A percentile compares a stretch with the other conserved stretches of the same genome.
phyloP scores from a whole-genome alignment of 371 early-diverging fungal species.

The Chytridium lagenaria region DNA sequence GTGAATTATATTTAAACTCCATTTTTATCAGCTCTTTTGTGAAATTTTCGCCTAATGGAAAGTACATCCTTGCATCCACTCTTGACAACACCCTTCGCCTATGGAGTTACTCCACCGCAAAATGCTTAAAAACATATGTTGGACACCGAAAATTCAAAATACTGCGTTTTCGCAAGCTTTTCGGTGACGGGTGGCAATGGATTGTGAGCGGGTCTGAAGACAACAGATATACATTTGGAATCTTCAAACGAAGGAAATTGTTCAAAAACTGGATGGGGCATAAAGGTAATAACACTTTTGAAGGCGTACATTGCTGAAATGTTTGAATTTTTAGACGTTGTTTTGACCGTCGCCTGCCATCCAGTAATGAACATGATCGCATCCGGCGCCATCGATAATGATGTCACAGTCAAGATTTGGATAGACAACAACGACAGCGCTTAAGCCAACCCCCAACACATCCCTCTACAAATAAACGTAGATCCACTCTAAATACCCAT shows the following conservation, averaged over 20 bases:
- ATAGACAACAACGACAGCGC: slow-evolving; percentile 41
- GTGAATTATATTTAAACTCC: not conserved
- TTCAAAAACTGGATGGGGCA: slow-evolving; percentile 93
- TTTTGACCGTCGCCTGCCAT: slow-evolving; percentile 93
- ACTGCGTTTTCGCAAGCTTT: slow-evolving; percentile 92
- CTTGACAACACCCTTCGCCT: slow-evolving; percentile 91
- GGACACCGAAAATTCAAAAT: slow-evolving; percentile 91
- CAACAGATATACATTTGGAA: slow-evolving; percentile 93
- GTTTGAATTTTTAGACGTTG: slow-evolving; percentile 71
- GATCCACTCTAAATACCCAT: too few relatives aligned
- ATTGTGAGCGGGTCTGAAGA: slow-evolving; percentile 97
- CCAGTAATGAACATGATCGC: slow-evolving; percentile 95
- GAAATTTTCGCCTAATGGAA: slow-evolving; percentile 98
- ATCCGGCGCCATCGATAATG: slow-evolving; percentile 89
- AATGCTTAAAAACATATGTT: slow-evolving; percentile 90
- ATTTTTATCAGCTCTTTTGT: slow-evolving; percentile 83
- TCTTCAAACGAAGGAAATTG: slow-evolving; percentile 91
- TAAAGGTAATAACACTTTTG: slow-evolving; percentile 63
- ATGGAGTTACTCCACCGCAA: slow-evolving; percentile 93
- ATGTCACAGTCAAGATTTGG: slow-evolving; percentile 91
- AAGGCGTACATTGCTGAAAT: not conserved
- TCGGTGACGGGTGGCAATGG: slow-evolving; percentile 93
- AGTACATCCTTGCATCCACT: slow-evolving; percentile 94
- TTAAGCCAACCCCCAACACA: not conserved
- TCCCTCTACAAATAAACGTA: too few relatives aligned